Percentiles rank a stretch among this genome's conserved stretches.
These are phyloP conservation scores for Coniophora puteana DNA, from an alignment of 1,284 basidiomycete genomes.

Conservation along the genomic window DNA sequence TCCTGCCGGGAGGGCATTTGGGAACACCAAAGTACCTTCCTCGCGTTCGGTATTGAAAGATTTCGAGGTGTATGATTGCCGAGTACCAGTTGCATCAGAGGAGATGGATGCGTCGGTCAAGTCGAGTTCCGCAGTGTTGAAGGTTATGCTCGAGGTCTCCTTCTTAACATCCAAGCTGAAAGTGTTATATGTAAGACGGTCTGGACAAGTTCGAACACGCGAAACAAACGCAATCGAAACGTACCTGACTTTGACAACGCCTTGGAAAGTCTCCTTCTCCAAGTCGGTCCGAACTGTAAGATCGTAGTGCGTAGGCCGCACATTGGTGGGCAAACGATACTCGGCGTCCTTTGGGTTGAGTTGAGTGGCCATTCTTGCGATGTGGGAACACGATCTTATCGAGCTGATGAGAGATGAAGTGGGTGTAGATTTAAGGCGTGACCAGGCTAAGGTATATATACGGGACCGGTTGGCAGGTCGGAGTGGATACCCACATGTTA, in stretches of 20 bases:
- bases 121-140: constrained; percentile 73
- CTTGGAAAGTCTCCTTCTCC: constrained; percentile 68
- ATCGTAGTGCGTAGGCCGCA: constrained; percentile 81
- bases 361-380: constrained; percentile 14
- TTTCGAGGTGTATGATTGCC: constrained; percentile 44
- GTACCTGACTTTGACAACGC: constrained; percentile 73
- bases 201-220: neutral
- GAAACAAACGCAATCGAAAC: constrained; percentile 18
- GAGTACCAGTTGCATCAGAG: constrained; percentile 52
- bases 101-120: constrained; percentile 67
- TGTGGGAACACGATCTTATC: constrained; percentile 10
- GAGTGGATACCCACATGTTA: no score
- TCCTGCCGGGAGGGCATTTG: constrained; percentile 52
- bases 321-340: constrained; percentile 75
- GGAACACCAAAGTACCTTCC: constrained; percentile 58
- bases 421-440: no score
- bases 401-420: no score
- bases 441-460: no score
- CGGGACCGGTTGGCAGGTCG: no score
- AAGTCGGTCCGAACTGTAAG: constrained; percentile 85
- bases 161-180: constrained; percentile 68
- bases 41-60: constrained; percentile 63
- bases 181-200: no score
- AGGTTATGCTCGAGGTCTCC: constrained; percentile 62
- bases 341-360: constrained; percentile 30